Evolutionary conservation across 139 green algal species (phyloP).

Genomic region (Chlorella sp.): DNA sequence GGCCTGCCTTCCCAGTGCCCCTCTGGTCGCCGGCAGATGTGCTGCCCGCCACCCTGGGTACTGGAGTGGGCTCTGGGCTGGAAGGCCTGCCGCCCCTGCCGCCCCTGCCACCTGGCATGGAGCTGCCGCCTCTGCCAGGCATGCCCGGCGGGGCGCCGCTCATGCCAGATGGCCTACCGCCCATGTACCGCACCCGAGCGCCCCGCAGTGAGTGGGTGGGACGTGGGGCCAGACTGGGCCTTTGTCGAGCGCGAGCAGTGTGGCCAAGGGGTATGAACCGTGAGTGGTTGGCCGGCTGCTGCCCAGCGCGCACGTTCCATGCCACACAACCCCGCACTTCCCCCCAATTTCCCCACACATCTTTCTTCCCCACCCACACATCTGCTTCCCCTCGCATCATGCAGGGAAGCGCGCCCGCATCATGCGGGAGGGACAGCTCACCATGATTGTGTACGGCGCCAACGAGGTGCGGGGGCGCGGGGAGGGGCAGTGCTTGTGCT

Average conservation of each 20-base stretch:
- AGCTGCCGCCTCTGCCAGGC: neutral
- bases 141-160: neutral
- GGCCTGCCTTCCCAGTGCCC: neutral
- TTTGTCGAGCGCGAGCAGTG: too few species aligned
- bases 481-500: too few species aligned
- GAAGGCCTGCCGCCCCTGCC: neutral
- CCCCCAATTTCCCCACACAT: too few species aligned
- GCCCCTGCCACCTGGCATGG: neutral
- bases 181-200: neutral
- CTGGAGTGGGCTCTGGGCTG: neutral
- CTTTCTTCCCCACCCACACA: too few species aligned
- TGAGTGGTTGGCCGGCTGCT: too few species aligned
- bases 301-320: too few species aligned
- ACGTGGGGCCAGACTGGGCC: too few species aligned
- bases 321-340: too few species aligned
- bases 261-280: too few species aligned
- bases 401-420: conserved; percentile 63
- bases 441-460: conserved; percentile 77
- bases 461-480: conserved; percentile 57
- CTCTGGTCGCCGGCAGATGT: conserved; percentile 21
- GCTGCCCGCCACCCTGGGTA: conserved; percentile 4
- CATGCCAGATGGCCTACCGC: neutral
- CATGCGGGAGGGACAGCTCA: conserved; percentile 75
- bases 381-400: too few species aligned
- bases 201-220: conserved; percentile 2